These are phyloP conservation scores for Scenedesmus sp. DNA, from an alignment of 163 green algal species.

Conservation along the genomic window DNA sequence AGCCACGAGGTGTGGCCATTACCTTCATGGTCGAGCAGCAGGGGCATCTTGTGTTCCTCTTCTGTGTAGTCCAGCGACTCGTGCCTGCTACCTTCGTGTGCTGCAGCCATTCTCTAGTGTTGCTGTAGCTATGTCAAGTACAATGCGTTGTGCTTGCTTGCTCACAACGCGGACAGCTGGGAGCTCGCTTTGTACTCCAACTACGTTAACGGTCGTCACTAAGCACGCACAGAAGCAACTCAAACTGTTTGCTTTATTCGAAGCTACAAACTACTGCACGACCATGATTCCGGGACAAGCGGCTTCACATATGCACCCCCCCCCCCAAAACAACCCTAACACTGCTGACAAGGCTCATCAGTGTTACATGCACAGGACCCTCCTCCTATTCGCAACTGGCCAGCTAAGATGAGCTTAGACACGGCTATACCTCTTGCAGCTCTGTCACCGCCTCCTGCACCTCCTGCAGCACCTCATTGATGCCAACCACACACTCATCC, in stretches of 20 bases:
- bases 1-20: neutral
- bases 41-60: neutral
- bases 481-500: conserved; percentile 20
- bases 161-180: neutral
- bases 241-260: neutral
- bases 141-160: neutral
- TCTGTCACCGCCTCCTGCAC: conserved; percentile 18
- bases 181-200: neutral
- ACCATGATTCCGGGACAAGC: neutral
- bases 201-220: neutral
- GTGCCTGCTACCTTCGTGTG: neutral
- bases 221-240: neutral
- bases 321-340: neutral
- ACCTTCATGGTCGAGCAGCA: neutral
- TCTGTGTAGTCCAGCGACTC: neutral
- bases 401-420: neutral
- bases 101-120: neutral
- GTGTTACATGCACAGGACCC: neutral
- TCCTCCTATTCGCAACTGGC: too few species aligned
- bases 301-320: neutral
- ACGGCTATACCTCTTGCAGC: neutral
- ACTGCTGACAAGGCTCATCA: neutral
- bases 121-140: neutral
- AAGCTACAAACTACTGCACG: neutral
- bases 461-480: conserved; percentile 54